Evolutionary conservation across 2,329 filamentous ascomycete genomes (phyloP).

Genomic region (Trichoderma atroviride): DNA sequence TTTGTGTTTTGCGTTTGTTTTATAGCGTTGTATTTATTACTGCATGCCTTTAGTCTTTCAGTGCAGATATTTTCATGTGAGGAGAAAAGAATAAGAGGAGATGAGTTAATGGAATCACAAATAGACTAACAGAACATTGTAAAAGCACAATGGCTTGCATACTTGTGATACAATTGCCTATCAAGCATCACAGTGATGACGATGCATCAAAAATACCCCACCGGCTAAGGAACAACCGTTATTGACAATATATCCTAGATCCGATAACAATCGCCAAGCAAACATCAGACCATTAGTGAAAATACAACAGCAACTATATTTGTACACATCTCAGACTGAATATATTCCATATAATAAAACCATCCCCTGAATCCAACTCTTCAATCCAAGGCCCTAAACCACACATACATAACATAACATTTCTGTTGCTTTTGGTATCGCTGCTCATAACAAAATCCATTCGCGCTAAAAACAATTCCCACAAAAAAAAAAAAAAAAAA

Average conservation of each 20-base stretch:
- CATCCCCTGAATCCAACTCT: neutral
- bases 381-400: neutral
- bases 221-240: neutral
- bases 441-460: conserved; percentile 1
- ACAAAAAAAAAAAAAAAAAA: neutral
- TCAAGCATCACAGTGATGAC: neutral
- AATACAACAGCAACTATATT: neutral
- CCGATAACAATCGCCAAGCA: neutral
- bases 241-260: neutral
- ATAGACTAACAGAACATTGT: neutral
- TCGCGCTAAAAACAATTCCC: neutral
- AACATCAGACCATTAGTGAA: neutral
- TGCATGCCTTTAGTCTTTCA: too few species aligned
- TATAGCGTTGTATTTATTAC: too few species aligned
- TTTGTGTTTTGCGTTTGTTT: too few species aligned
- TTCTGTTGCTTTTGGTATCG: conserved; percentile 14
- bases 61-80: too few species aligned
- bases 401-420: neutral
- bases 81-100: too few species aligned
- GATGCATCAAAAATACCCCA: neutral
- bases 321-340: neutral
- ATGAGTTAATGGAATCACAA: neutral
- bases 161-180: neutral
- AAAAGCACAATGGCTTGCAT: neutral
- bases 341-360: neutral